Percentiles rank a stretch among this genome's conserved stretches.
Conservation (phyloP, 2,329 filamentous ascomycete genomes). For the Fusarium sulawesiense region DNA sequence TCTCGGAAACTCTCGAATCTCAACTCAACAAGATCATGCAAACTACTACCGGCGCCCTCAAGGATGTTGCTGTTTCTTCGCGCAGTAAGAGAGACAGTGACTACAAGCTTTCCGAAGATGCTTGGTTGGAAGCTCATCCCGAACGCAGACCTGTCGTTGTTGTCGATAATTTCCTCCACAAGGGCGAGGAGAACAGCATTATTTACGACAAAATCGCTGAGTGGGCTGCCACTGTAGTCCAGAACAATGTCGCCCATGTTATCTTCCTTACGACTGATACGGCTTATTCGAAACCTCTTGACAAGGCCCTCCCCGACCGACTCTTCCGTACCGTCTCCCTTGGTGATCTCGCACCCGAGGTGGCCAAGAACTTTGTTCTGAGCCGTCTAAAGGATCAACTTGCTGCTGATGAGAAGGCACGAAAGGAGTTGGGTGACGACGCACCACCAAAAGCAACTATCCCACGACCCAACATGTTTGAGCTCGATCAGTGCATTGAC, state of each 20-base stretch:
- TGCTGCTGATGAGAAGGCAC: conserved; percentile 43
- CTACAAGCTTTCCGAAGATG: conserved; percentile 78
- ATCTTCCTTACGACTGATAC: conserved; percentile 93
- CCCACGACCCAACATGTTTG: conserved; percentile 63
- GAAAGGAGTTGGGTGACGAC: conserved; percentile 42
- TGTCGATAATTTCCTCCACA: conserved; percentile 91
- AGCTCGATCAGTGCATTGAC: conserved; percentile 84
- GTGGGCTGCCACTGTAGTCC: conserved; percentile 88
- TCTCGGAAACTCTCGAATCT: conserved; percentile 90
- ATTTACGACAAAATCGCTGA: conserved; percentile 85
- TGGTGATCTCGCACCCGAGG: conserved; percentile 85
- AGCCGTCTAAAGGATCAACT: conserved; percentile 73
- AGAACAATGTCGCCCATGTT: conserved; percentile 90
- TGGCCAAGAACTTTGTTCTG: conserved; percentile 91
- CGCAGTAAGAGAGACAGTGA: conserved; percentile 81
- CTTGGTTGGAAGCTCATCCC: conserved; percentile 89
- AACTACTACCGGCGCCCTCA: conserved; percentile 82
- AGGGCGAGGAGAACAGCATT: conserved; percentile 71
- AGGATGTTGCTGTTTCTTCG: conserved; percentile 76
- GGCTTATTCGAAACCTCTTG: conserved; percentile 86
- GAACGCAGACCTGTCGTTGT: conserved; percentile 85
- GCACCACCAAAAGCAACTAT: conserved; percentile 39
- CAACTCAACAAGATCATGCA: conserved; percentile 91
- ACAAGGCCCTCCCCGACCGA: conserved; percentile 88
- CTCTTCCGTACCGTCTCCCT: conserved; percentile 89